These are phyloP conservation scores for Helotiales sp. DNA, from an alignment of 2,329 filamentous ascomycete genomes.

Conservation along the genomic window DNA sequence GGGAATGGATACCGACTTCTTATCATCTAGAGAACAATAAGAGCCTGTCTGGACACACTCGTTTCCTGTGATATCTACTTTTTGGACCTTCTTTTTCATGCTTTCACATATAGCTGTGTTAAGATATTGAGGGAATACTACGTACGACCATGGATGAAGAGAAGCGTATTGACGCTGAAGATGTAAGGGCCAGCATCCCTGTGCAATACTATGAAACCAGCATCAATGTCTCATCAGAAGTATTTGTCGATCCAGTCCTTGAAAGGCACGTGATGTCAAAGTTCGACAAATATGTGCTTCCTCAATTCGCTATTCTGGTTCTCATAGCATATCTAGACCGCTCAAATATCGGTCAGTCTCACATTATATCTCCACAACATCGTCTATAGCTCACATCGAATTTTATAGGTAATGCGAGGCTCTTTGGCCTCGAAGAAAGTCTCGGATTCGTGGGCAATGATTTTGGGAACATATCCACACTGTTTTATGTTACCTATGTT, in stretches of 20 bases:
- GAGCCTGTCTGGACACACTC: too few species aligned
- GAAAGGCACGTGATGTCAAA: neutral
- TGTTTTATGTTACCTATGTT: constrained; percentile 53
- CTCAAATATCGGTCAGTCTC: neutral
- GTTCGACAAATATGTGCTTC: neutral
- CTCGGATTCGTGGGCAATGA: constrained; percentile 18
- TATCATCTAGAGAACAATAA: too few species aligned
- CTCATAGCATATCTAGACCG: constrained; percentile 3
- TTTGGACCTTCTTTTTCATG: too few species aligned
- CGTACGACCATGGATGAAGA: neutral
- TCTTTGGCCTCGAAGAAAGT: constrained; percentile 20
- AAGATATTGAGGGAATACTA: too few species aligned
- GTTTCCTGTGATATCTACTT: too few species aligned
- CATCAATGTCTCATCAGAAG: neutral
- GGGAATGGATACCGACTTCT: too few species aligned
- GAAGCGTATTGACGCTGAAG: neutral
- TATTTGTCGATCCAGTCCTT: neutral
- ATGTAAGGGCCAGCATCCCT: neutral
- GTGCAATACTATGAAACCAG: neutral
- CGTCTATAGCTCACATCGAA: too few species aligned
- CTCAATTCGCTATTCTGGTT: neutral
- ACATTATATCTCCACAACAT: too few species aligned
- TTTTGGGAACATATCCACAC: constrained; percentile 37
- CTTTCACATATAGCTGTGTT: too few species aligned
- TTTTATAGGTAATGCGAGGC: constrained; percentile 20